Conservation (phyloP, 2,329 filamentous ascomycete species). For the Paecilomyces variotii region DNA sequence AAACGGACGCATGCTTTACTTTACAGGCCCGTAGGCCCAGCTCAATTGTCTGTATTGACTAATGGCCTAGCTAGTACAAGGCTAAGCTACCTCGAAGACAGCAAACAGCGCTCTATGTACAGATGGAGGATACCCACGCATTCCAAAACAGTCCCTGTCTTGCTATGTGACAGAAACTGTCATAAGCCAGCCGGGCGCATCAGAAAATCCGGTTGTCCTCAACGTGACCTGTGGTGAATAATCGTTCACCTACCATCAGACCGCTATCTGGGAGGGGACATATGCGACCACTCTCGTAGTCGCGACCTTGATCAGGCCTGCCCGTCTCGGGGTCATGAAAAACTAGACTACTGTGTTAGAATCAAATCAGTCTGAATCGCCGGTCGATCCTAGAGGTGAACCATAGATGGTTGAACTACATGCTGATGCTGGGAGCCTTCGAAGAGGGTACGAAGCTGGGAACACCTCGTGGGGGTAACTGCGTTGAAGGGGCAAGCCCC, state of each 20-base stretch:
- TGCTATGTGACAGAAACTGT: not conserved
- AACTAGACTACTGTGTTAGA: constrained; percentile 14
- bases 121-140: not conserved
- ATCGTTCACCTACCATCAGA: not conserved
- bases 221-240: not conserved
- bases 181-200: not conserved
- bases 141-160: not conserved
- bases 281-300: constrained; percentile 27
- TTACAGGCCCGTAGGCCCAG: not conserved
- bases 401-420: constrained; percentile 7
- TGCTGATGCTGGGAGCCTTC: constrained; percentile 1
- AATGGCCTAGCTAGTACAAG: not conserved
- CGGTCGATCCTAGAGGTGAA: constrained; percentile 10
- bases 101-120: not conserved
- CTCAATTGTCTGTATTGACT: not conserved
- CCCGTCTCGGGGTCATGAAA: constrained; percentile 9
- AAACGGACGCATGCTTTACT: not conserved
- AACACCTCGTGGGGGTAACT: constrained; percentile 3
- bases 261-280: not conserved
- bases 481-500: constrained; percentile 21
- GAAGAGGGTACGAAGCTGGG: constrained; percentile 1
- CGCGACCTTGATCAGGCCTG: constrained; percentile 11
- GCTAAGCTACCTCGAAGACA: not conserved
- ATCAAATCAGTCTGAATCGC: constrained; percentile 15
- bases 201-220: not conserved